Base-by-base conservation (phyloP, 768 basidiomycete genomes). In the Lactarius evosmus region DNA sequence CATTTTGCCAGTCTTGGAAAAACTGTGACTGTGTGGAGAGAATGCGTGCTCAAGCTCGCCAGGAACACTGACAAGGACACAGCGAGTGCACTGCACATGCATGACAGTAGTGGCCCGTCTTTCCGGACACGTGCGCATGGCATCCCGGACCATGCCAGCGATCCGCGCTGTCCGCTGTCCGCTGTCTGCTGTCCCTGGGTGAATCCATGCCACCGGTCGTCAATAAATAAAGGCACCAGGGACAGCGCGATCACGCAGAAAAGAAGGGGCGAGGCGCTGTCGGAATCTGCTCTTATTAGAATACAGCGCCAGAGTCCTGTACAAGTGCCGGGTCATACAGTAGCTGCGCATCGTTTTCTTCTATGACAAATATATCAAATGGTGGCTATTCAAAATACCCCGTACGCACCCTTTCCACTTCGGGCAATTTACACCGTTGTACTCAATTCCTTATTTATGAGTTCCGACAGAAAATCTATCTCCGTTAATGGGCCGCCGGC, bases 371-470 rank as follows among this genome's bases (percentile, higher is more conserved):
- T n/a, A n/a, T n/a, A n/a, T n/a, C n/a, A n/a, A n/a, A n/a, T n/a
- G n/a, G n/a, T n/a, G n/a, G n/a, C n/a, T n/a, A n/a, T n/a, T n/a
- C n/a, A n/a, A n/a, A n/a, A n/a, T n/a, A n/a, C n/a, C n/a, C n/a
- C n/a, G n/a, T n/a, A n/a, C n/a, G n/a, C n/a, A n/a, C n/a, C n/a
- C n/a, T n/a, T n/a, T n/a, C n/a, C n/a, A n/a, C 40, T 9, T 44
- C 25, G 25, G 25, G 22, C 72, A 73, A 58, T 71, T 70, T 68
- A 78, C 76, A 57, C 16, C 38, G 34, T 29, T 6, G 17, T 19
- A 22, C n/a, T 32, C 16, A 57, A 22, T 44, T 65, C 53, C 5
- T 65, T 34, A 11, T 46, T 55, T n/a, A 66, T 41, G 19, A 67
- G 59, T n/a, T 34, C 36, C 17, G 34, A 27, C 34, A 67, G 50